These are phyloP conservation scores for Silybum marianum DNA, from an alignment of 129 eudicot genomes.

Conservation along the genomic window DNA sequence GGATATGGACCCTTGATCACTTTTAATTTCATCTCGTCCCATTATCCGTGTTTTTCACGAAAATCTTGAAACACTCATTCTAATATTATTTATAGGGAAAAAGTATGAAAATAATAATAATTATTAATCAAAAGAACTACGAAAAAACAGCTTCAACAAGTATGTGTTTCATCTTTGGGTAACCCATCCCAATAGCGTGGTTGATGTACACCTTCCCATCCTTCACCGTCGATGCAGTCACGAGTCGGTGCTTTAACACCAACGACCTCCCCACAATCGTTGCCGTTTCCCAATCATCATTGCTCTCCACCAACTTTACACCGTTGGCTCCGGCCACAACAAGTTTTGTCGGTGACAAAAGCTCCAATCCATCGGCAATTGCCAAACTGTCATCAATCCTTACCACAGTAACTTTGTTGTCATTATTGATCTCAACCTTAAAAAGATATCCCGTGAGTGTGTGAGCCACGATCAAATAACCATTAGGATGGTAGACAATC, in stretches of 20 bases:
- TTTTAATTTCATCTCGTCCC: too few relatives aligned
- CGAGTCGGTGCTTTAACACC: constrained; percentile 49
- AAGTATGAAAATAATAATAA: background rate
- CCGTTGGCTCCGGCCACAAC: constrained; percentile 49
- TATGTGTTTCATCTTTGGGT: constrained; percentile 63
- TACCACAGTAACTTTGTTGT: constrained; percentile 40
- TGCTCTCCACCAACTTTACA: constrained; percentile 49
- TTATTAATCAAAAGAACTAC: background rate
- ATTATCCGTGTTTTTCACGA: too few relatives aligned
- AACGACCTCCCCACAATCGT: constrained; percentile 33
- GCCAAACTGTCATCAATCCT: constrained; percentile 36
- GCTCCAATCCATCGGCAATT: constrained; percentile 59
- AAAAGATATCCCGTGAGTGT: constrained; percentile 48
- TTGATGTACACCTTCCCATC: constrained; percentile 62
- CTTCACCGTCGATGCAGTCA: constrained; percentile 56
- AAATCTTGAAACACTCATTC: too few relatives aligned
- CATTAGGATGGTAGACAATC: constrained; percentile 66
- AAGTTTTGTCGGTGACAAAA: constrained; percentile 54
- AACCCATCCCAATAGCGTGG: constrained; percentile 62
- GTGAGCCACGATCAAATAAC: constrained; percentile 58
- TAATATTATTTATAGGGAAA: too few relatives aligned
- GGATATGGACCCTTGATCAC: too few relatives aligned
- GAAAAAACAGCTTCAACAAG: constrained; percentile 65
- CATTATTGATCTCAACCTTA: constrained; percentile 36
- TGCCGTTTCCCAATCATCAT: constrained; percentile 63